These are phyloP conservation scores for Pestalotiopsis sp. DNA, from an alignment of 2,329 filamentous ascomycete genomes.

Conservation along the genomic window DNA sequence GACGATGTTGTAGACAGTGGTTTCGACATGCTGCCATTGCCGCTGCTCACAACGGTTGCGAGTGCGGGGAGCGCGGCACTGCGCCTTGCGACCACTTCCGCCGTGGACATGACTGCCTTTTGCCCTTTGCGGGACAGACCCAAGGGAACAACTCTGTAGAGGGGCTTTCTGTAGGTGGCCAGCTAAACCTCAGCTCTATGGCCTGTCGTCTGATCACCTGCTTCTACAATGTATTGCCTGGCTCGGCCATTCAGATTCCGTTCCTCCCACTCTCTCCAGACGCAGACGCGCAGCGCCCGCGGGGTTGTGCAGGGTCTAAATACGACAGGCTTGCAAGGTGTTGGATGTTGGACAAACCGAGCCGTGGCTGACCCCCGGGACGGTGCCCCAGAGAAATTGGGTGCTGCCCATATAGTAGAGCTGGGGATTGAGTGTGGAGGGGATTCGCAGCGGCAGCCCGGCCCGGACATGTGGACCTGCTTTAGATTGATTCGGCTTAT, in stretches of 20 bases:
- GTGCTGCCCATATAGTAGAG: not conserved
- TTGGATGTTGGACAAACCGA: not conserved
- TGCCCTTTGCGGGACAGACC: constrained; percentile 24
- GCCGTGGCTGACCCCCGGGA: not conserved
- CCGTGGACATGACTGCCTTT: constrained; percentile 33
- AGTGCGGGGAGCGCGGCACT: constrained; percentile 29
- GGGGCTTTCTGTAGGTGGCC: not conserved
- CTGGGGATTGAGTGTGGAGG: constrained; percentile 5
- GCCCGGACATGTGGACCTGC: constrained; percentile 30
- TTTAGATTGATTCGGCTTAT: constrained; percentile 35
- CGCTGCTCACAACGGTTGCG: constrained; percentile 16
- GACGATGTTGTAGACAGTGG: constrained; percentile 13
- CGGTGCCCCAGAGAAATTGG: not conserved
- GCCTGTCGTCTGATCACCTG: constrained; percentile 32
- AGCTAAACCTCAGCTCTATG: not conserved
- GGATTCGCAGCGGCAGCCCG: constrained; percentile 31
- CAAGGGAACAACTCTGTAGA: not conserved
- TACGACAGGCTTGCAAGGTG: constrained; percentile 12
- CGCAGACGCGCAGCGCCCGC: constrained; percentile 24
- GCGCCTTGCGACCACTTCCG: constrained; percentile 34
- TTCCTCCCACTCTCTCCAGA: constrained; percentile 21
- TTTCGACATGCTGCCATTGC: constrained; percentile 11
- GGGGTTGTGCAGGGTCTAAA: constrained; percentile 32
- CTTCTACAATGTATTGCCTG: constrained; percentile 18
- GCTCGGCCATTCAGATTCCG: constrained; percentile 38